Evolutionary conservation across 371 early-diverging fungal species (phyloP).

Genomic region (Smittium culicis): DNA sequence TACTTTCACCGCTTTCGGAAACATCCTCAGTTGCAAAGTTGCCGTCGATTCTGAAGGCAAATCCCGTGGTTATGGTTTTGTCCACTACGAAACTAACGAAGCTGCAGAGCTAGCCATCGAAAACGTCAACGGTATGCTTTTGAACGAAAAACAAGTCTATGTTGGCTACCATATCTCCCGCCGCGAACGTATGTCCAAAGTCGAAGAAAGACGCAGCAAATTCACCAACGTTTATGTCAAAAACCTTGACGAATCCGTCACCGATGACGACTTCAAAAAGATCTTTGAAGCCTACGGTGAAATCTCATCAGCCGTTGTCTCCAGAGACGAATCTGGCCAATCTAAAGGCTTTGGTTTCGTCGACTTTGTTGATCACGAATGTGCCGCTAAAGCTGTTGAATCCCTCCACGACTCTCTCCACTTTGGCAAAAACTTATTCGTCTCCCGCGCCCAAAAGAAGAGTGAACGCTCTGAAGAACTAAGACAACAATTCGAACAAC

Average conservation of each 20-base stretch:
- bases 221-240: conserved; percentile 98
- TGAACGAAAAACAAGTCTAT: conserved; percentile 91
- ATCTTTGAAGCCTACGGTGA: conserved; percentile 78
- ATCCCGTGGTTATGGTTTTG: conserved; percentile 96
- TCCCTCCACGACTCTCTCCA: conserved; percentile 84
- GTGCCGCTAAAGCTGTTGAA: conserved; percentile 83
- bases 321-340: conserved; percentile 60
- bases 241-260: conserved; percentile 78
- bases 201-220: conserved; percentile 76
- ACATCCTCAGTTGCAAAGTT: conserved; percentile 97
- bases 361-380: conserved; percentile 89
- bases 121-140: conserved; percentile 94
- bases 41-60: conserved; percentile 69
- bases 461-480: conserved; percentile 95
- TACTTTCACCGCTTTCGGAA: conserved; percentile 97
- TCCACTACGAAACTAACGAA: conserved; percentile 95
- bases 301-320: conserved; percentile 68
- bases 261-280: conserved; percentile 65
- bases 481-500: conserved; percentile 80
- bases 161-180: conserved; percentile 85
- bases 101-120: conserved; percentile 93
- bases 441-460: conserved; percentile 98
- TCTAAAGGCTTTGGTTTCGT: conserved; percentile 94
- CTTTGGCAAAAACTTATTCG: conserved; percentile 84
- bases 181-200: conserved; percentile 86